phyloP scores from a whole-genome alignment of 371 early-diverging fungal species.

The Gilbertella persicaria region DNA sequence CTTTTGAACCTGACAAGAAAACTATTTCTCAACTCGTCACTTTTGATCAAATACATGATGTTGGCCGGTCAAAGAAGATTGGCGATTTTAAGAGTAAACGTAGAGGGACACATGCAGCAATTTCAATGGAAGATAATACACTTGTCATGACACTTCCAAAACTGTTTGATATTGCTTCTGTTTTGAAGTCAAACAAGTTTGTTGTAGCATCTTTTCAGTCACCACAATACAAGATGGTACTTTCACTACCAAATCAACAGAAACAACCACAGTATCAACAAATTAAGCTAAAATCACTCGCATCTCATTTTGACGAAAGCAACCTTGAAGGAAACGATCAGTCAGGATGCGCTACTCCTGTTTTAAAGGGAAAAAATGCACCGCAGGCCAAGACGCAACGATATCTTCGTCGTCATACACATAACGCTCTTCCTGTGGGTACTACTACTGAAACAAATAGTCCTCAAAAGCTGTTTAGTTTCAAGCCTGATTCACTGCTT shows the following conservation, averaged over 20 bases:
- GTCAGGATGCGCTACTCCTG: constrained; percentile 17
- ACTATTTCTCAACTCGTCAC: constrained; percentile 70
- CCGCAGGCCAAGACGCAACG: constrained; percentile 12
- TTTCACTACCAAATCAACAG: background rate
- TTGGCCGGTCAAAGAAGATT: constrained; percentile 50
- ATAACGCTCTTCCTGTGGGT: background rate
- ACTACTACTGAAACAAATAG: background rate
- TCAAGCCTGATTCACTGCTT: constrained; percentile 31
- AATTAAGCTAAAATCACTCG: constrained; percentile 1
- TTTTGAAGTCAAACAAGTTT: constrained; percentile 50
- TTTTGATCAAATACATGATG: constrained; percentile 74
- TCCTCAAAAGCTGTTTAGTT: constrained; percentile 14
- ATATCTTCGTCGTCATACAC: constrained; percentile 15
- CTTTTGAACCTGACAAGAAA: constrained; percentile 60
- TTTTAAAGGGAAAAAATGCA: background rate
- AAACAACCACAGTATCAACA: constrained; percentile 1
- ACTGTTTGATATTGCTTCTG: constrained; percentile 48
- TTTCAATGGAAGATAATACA: constrained; percentile 7
- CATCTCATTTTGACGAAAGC: constrained; percentile 5
- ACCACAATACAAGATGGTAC: constrained; percentile 29
- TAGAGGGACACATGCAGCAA: background rate
- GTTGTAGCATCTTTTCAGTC: constrained; percentile 45
- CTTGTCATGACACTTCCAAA: constrained; percentile 41
- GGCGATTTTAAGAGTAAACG: constrained; percentile 32
- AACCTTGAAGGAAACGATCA: constrained; percentile 2